Conservation (phyloP, 2,329 filamentous ascomycete species). For the Fusarium sp. region DNA sequence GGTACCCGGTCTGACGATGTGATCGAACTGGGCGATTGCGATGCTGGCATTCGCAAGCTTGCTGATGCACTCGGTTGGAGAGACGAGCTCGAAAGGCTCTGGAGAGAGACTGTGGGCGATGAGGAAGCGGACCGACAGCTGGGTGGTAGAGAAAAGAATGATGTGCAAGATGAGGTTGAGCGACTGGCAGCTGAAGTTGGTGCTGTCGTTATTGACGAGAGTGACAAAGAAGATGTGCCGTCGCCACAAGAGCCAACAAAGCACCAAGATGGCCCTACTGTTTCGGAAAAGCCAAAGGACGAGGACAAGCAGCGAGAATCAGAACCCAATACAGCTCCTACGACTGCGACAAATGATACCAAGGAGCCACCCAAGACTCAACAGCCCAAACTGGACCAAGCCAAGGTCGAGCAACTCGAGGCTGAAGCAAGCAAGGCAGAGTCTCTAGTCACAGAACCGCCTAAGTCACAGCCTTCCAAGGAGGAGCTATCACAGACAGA, state of each 20-base stretch:
- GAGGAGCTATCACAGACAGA: slow-evolving; percentile 6
- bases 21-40: slow-evolving; percentile 83
- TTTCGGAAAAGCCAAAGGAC: background rate
- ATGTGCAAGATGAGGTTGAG: slow-evolving; percentile 61
- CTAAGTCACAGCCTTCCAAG: background rate
- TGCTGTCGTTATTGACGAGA: slow-evolving; percentile 50
- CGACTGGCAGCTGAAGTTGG: slow-evolving; percentile 55
- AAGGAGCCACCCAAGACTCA: slow-evolving; percentile 15
- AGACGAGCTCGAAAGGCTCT: slow-evolving; percentile 82
- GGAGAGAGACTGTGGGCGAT: slow-evolving; percentile 75
- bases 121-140: slow-evolving; percentile 66
- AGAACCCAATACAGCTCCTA: background rate
- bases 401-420: background rate
- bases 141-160: slow-evolving; percentile 49
- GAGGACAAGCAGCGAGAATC: slow-evolving; percentile 3
- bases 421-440: slow-evolving; percentile 4
- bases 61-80: slow-evolving; percentile 87
- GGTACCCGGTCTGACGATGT: slow-evolving; percentile 88
- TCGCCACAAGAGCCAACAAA: background rate
- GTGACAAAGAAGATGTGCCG: slow-evolving; percentile 5
- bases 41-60: slow-evolving; percentile 81
- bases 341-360: background rate
- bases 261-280: background rate
- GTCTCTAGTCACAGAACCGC: background rate
- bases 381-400: slow-evolving; percentile 3